Base-by-base conservation (phyloP, 2,329 filamentous ascomycete species). In the Hypoxylon sp. region DNA sequence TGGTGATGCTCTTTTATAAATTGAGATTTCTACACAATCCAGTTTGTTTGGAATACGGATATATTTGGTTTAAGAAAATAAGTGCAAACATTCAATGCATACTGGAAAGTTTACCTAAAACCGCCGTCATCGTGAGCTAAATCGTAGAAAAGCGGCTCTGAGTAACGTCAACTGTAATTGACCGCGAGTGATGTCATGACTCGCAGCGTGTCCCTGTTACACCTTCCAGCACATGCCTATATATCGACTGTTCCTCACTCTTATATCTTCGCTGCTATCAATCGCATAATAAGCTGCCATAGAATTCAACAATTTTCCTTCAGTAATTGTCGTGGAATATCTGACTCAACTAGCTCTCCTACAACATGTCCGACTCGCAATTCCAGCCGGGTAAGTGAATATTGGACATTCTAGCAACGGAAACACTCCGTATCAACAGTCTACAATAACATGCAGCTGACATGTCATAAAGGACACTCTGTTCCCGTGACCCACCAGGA, bases 401-500 rank as follows among this genome's bases (percentile, higher is more conserved):
- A 18, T 49, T 55, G n/a, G 30, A 7, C n/a, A 18, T 49, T n/a
- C 28, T 11, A 48, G 3, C 4, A 24, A 38, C 11, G n/a, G 6
- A 11, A 18, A 16, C 3, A 28, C 55, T 11, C 18, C 11, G 44
- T 26, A 32, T 16, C 11, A 44, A 36, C 3, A 12, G 1, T 12
- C 4, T 46, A 36, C n/a, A 11, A 40, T 20, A 11, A 20, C 16
- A 40, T 12, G 3, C 1, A 18, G 16, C 44, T 68, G 28, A 66
- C 42, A 54, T 20, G 22, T 16, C 2, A 44, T 49, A 36, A 61
- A 80, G 79, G 78, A 26, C 78, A 81, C 65, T 70, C 74, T 26
- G 74, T 81, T 50, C 79, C 79, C 8, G 77, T 81, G 30, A 78
- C 79, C 12, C 68, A 78, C 51, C 81, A 82, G 65, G 72, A 75